Conservation (phyloP, 192 early-diverging fungal genomes). For the Geranomyces michiganensis region DNA sequence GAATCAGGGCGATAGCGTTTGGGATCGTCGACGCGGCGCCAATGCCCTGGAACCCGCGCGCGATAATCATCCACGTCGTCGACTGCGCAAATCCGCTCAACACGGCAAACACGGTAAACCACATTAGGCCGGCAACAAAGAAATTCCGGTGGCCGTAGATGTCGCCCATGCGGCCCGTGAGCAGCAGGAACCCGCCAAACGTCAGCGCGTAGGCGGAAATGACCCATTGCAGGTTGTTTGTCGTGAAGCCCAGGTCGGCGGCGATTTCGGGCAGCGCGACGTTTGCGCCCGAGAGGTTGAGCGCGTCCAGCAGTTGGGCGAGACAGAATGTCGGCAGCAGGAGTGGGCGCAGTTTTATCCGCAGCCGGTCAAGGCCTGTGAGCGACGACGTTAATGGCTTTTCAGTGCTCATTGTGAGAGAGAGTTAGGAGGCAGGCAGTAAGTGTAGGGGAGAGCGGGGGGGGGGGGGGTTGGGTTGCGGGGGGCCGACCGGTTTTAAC, state of each 20-base stretch:
- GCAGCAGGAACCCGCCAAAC: slow-evolving; percentile 38
- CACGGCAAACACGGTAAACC: slow-evolving; percentile 32
- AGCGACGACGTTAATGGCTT: too few relatives aligned
- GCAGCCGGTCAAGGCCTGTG: background rate
- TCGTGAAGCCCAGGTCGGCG: slow-evolving; percentile 20
- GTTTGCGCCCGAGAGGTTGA: slow-evolving; percentile 28
- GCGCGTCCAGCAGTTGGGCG: slow-evolving; percentile 26
- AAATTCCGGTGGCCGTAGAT: slow-evolving; percentile 35
- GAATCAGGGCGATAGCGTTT: slow-evolving; percentile 34
- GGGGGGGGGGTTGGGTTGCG: too few relatives aligned
- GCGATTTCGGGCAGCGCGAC: slow-evolving; percentile 24
- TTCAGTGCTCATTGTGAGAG: too few relatives aligned
- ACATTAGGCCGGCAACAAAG: slow-evolving; percentile 31
- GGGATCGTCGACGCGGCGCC: slow-evolving; percentile 38
- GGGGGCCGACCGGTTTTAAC: too few relatives aligned
- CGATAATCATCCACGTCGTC: slow-evolving; percentile 42
- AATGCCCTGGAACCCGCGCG: slow-evolving; percentile 37
- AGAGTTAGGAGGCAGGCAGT: too few relatives aligned
- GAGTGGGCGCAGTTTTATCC: background rate
- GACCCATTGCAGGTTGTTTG: slow-evolving; percentile 30
- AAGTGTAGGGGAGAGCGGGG: too few relatives aligned
- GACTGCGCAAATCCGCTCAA: slow-evolving; percentile 32
- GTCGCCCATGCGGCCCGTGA: slow-evolving; percentile 38
- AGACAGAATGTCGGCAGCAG: slow-evolving; percentile 29
- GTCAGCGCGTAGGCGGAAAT: slow-evolving; percentile 36